These are phyloP conservation scores for Gnomoniopsis smithogilvyi DNA, from an alignment of 2,329 filamentous ascomycete genomes.

Conservation along the genomic window DNA sequence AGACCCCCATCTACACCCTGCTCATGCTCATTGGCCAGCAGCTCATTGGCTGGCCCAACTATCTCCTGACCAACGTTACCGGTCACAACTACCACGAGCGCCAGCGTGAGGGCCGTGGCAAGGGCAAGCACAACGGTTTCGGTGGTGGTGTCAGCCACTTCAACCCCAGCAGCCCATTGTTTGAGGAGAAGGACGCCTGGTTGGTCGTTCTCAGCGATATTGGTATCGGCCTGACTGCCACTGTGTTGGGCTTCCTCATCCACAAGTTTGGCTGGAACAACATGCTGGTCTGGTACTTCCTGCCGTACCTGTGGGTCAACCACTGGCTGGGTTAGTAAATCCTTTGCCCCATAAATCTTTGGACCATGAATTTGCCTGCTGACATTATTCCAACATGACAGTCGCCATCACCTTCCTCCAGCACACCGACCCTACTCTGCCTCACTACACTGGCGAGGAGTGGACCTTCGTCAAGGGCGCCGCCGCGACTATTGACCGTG, in stretches of 20 bases:
- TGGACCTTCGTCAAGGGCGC: slow-evolving; percentile 96
- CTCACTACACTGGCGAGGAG: slow-evolving; percentile 80
- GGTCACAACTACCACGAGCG: slow-evolving; percentile 93
- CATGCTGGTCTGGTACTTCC: slow-evolving; percentile 88
- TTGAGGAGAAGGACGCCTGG: slow-evolving; percentile 86
- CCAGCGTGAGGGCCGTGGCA: slow-evolving; percentile 89
- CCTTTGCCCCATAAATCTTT: no score
- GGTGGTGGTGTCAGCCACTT: slow-evolving; percentile 92
- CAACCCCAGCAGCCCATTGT: slow-evolving; percentile 81
- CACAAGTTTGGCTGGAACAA: slow-evolving; percentile 81
- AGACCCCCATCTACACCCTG: slow-evolving; percentile 84
- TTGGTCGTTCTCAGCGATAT: slow-evolving; percentile 84
- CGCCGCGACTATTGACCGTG: slow-evolving; percentile 92
- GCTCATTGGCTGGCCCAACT: slow-evolving; percentile 88
- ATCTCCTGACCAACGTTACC: slow-evolving; percentile 87
- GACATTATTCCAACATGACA: slow-evolving; percentile 31
- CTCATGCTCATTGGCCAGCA: slow-evolving; percentile 77
- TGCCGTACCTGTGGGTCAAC: slow-evolving; percentile 97
- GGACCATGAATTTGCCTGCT: background rate
- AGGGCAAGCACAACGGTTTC: slow-evolving; percentile 84
- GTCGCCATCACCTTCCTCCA: slow-evolving; percentile 97
- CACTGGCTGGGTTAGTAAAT: slow-evolving; percentile 87
- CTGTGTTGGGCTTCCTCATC: slow-evolving; percentile 65
- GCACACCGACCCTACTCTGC: slow-evolving; percentile 91
- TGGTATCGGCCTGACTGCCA: slow-evolving; percentile 64